Percentiles rank a stretch among this genome's conserved stretches.
These are phyloP conservation scores for Leishmania lainsoni DNA, from an alignment of 208 protist species.

Conservation along the genomic window DNA sequence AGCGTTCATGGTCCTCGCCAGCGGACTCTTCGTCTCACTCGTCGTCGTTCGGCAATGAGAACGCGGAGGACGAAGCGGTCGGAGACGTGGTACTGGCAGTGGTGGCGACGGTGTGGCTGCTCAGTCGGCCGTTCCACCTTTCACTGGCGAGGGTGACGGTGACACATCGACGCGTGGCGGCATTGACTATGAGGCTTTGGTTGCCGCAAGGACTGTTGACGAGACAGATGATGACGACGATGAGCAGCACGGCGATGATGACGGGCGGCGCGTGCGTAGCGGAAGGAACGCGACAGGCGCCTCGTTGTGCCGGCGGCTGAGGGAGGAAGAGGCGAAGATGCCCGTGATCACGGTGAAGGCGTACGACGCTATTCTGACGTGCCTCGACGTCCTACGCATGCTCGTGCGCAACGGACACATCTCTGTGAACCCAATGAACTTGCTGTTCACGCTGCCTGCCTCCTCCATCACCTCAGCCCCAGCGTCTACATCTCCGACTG, in stretches of 20 bases:
- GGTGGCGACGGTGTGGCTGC: not conserved
- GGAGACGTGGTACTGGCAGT: not conserved
- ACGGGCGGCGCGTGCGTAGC: not conserved
- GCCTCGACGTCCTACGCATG: conserved; percentile 57
- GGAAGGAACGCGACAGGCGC: conserved; percentile 2
- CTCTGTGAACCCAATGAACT: conserved; percentile 32
- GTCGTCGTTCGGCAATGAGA: not conserved
- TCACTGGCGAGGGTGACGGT: not conserved
- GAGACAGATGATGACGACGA: not conserved
- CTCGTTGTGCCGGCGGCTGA: conserved; percentile 7
- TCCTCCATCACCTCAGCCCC: not conserved
- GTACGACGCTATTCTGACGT: conserved; percentile 53
- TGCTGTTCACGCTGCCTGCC: conserved; percentile 22
- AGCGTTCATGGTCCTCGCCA: not conserved
- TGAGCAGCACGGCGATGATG: not conserved
- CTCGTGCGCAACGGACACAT: conserved; percentile 31
- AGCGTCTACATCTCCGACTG: conserved; percentile 3
- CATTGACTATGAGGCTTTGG: conserved; percentile 31
- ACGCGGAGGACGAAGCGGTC: not conserved
- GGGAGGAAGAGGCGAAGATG: conserved; percentile 19
- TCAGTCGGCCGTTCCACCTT: not conserved
- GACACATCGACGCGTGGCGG: conserved; percentile 15
- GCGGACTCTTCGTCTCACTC: not conserved
- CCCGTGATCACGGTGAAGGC: conserved; percentile 43
- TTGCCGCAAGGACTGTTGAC: not conserved